Conservation (phyloP, 2,329 filamentous ascomycete genomes). For the Hymenotorrendiella dingleyae region DNA sequence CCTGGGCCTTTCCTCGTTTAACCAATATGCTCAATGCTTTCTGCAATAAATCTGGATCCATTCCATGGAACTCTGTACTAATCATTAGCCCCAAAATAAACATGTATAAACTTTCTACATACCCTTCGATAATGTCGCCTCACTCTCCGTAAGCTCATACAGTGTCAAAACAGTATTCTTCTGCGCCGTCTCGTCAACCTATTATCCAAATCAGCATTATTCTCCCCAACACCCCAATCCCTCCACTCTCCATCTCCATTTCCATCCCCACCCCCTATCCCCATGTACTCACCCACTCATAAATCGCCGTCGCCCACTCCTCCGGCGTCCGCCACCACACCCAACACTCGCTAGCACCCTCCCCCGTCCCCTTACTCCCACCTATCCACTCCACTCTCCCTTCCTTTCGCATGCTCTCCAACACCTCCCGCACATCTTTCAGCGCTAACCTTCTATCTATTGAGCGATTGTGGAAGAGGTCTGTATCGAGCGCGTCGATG, state of each 20-base stretch:
- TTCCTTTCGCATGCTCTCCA: constrained; percentile 54
- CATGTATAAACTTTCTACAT: no score
- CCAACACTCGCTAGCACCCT: constrained; percentile 54
- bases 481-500: constrained; percentile 49
- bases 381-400: constrained; percentile 62
- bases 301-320: constrained; percentile 80
- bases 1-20: constrained; percentile 85
- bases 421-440: constrained; percentile 49
- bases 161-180: constrained; percentile 84
- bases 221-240: constrained; percentile 1
- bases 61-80: constrained; percentile 77
- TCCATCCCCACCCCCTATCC: neutral
- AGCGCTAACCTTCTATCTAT: constrained; percentile 46
- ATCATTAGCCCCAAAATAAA: no score
- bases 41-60: constrained; percentile 75
- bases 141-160: constrained; percentile 87
- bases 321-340: constrained; percentile 82
- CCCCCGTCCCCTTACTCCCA: constrained; percentile 31
- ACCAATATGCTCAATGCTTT: constrained; percentile 76
- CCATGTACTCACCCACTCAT: constrained; percentile 57
- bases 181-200: constrained; percentile 77
- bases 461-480: constrained; percentile 51
- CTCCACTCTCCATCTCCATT: no score
- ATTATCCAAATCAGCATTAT: constrained; percentile 10
- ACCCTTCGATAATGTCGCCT: constrained; percentile 67